These are phyloP conservation scores for Pestalotiopsis sp. DNA, from an alignment of 2,329 filamentous ascomycete species.

Conservation along the genomic window DNA sequence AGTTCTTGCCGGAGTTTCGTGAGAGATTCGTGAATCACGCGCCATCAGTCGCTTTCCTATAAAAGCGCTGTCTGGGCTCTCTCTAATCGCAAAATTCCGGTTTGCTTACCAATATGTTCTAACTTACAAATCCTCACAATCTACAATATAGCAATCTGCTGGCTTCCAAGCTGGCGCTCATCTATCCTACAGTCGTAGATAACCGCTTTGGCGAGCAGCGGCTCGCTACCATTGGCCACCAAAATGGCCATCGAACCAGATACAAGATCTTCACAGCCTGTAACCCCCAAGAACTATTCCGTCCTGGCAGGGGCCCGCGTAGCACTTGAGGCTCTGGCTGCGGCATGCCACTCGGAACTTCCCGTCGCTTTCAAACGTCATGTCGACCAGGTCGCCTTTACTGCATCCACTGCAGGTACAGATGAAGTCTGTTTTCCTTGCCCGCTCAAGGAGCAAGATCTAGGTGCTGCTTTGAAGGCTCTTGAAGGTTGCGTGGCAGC, in stretches of 20 bases:
- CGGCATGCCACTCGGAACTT: constrained; percentile 29
- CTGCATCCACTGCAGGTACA: constrained; percentile 24
- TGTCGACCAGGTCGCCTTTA: constrained; percentile 30
- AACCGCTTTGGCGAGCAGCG: constrained; percentile 10
- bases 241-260: constrained; percentile 18
- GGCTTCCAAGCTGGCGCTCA: background rate
- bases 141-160: background rate
- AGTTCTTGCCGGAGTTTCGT: background rate
- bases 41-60: background rate
- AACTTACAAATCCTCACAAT: background rate
- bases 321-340: constrained; percentile 28
- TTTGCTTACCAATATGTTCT: background rate
- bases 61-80: background rate
- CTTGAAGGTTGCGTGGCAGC: constrained; percentile 60
- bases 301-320: constrained; percentile 30
- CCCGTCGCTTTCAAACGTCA: constrained; percentile 30
- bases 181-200: constrained; percentile 11
- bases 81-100: background rate
- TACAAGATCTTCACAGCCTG: background rate
- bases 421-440: constrained; percentile 38
- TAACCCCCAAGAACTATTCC: constrained; percentile 24
- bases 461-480: constrained; percentile 51
- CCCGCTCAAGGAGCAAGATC: constrained; percentile 42
- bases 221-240: constrained; percentile 9
- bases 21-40: background rate